Conservation (phyloP, 768 basidiomycete genomes). For the Macrolepiota dolichaula region DNA sequence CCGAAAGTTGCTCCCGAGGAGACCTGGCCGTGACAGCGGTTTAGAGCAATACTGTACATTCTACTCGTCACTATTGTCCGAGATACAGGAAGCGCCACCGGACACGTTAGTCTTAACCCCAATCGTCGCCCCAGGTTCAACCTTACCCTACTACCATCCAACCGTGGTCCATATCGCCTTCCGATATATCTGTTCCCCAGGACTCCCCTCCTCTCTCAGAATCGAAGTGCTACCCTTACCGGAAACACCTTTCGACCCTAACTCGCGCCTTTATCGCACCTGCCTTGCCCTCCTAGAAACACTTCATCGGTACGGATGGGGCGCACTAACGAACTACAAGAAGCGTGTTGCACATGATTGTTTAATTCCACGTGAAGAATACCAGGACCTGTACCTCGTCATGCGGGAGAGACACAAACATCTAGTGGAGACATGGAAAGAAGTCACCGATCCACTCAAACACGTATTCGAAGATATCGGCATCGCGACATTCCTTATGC, state of each 20-base stretch:
- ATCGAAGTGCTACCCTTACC: conserved; percentile 59
- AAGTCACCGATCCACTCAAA: conserved; percentile 82
- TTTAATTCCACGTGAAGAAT: conserved; percentile 68
- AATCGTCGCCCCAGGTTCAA: conserved; percentile 34
- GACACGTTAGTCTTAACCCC: conserved; percentile 57
- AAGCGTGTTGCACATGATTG: conserved; percentile 86
- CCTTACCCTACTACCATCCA: conserved; percentile 92
- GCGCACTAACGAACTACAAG: conserved; percentile 74
- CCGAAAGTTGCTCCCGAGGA: conserved; percentile 69
- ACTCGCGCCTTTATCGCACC: conserved; percentile 76
- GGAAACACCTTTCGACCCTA: conserved; percentile 42
- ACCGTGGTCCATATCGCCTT: conserved; percentile 78
- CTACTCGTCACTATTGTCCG: conserved; percentile 32
- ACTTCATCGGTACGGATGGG: conserved; percentile 87
- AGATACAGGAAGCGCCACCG: conserved; percentile 2
- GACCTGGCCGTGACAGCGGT: conserved; percentile 70
- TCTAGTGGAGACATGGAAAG: conserved; percentile 71
- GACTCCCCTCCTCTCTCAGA: conserved; percentile 34
- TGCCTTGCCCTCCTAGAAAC: conserved; percentile 78
- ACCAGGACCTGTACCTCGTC: conserved; percentile 87
- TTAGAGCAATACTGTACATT: conserved; percentile 80
- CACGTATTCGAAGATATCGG: conserved; percentile 97
- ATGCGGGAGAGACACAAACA: conserved; percentile 85
- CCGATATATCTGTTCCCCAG: conserved; percentile 47
- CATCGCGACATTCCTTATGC: conserved; percentile 89